A percentile compares a stretch with the other conserved stretches of the same genome.
phyloP scores from a whole-genome alignment of 2,329 filamentous ascomycete genomes.

The Colletotrichum tabaci region DNA sequence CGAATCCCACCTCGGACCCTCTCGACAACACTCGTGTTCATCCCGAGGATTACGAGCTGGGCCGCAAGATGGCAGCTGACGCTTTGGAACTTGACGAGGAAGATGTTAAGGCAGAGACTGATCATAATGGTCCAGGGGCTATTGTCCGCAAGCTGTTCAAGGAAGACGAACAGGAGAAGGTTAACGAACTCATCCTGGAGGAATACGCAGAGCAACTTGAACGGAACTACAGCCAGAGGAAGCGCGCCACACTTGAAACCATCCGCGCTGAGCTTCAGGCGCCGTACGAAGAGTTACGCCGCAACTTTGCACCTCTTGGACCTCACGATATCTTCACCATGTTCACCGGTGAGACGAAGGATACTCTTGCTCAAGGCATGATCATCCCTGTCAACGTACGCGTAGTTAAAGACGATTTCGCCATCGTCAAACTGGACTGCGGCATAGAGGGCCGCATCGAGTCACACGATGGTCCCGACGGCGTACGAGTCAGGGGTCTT shows the following conservation, averaged over 20 bases:
- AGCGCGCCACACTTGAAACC: slow-evolving; percentile 95
- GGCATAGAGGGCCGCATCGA: slow-evolving; percentile 93
- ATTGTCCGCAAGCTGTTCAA: slow-evolving; percentile 96
- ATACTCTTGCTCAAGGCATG: slow-evolving; percentile 90
- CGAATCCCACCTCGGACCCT: slow-evolving; percentile 87
- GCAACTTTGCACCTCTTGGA: slow-evolving; percentile 79
- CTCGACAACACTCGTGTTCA: slow-evolving; percentile 98
- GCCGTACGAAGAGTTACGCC: slow-evolving; percentile 94
- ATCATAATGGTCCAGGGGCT: slow-evolving; percentile 89
- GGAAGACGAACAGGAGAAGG: slow-evolving; percentile 92
- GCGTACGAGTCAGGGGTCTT: slow-evolving; percentile 79
- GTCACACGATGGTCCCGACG: slow-evolving; percentile 83
- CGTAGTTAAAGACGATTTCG: slow-evolving; percentile 90
- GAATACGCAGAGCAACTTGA: slow-evolving; percentile 97
- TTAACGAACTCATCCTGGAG: slow-evolving; percentile 96
- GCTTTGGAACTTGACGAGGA: slow-evolving; percentile 97
- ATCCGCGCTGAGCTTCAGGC: slow-evolving; percentile 94
- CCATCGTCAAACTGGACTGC: slow-evolving; percentile 93
- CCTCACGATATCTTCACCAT: slow-evolving; percentile 93
- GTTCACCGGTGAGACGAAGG: slow-evolving; percentile 92
- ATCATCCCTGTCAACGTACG: slow-evolving; percentile 91
- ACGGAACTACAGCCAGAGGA: slow-evolving; percentile 92
- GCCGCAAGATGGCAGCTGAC: slow-evolving; percentile 98
- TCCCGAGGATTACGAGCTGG: slow-evolving; percentile 97
- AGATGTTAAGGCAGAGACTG: slow-evolving; percentile 94